Conservation (phyloP, 2,329 filamentous ascomycete genomes). For the Stachybotrys echinatus region DNA sequence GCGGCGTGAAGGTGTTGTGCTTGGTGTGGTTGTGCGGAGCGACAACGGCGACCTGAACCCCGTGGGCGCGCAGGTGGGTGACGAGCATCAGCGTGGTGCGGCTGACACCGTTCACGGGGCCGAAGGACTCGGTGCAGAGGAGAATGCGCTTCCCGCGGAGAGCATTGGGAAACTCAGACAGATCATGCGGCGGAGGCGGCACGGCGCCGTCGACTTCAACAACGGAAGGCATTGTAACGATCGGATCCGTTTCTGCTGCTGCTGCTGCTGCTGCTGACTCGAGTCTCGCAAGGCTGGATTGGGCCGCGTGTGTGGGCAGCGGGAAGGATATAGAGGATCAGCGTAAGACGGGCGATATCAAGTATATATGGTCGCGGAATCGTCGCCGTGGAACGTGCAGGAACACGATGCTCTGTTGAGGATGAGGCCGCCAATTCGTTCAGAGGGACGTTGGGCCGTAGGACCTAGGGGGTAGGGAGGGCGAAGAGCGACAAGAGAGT, state of each 20-base stretch:
- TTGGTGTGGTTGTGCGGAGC: conserved; percentile 54
- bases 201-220: not conserved
- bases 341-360: not conserved
- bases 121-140: conserved; percentile 66
- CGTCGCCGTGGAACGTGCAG: not conserved
- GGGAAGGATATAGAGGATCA: no score
- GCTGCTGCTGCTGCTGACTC: no score
- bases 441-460: not conserved
- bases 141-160: conserved; percentile 59
- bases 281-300: no score
- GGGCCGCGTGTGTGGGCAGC: no score
- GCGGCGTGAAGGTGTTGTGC: conserved; percentile 48
- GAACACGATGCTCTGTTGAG: not conserved
- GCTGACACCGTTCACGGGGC: conserved; percentile 69
- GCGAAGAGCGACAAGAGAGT: not conserved
- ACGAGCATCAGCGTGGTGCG: conserved; percentile 66
- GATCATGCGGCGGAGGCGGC: conserved; percentile 27
- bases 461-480: not conserved
- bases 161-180: conserved; percentile 37
- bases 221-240: not conserved
- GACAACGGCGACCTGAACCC: conserved; percentile 60
- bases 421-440: not conserved
- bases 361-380: not conserved
- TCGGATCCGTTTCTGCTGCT: not conserved
- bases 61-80: conserved; percentile 59